phyloP scores from a whole-genome alignment of 495 filamentous ascomycete species.

The Aspergillus homomorphus region DNA sequence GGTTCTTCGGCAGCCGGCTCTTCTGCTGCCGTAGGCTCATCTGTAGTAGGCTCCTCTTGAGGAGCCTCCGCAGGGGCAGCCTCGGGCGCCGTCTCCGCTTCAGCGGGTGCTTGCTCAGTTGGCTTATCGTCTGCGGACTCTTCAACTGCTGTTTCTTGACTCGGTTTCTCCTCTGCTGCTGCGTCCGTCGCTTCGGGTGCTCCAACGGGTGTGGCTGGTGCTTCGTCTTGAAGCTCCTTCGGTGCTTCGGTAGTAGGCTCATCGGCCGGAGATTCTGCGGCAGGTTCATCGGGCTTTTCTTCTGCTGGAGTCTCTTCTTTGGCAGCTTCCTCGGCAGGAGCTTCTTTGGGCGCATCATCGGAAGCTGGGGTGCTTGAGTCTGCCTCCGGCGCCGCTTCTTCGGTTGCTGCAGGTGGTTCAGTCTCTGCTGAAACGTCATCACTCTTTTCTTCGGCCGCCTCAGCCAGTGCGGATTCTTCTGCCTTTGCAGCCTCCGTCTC shows the following conservation, averaged over 20 bases:
- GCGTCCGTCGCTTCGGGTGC: slow-evolving; percentile 12
- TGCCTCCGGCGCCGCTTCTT: slow-evolving; percentile 3
- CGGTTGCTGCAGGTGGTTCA: background rate
- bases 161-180: slow-evolving; percentile 14
- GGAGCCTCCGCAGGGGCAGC: background rate
- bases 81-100: background rate
- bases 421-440: background rate
- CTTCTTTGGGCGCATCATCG: slow-evolving; percentile 5
- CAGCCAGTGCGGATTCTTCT: background rate
- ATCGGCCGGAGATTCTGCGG: background rate
- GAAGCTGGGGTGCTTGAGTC: background rate
- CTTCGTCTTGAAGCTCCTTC: background rate
- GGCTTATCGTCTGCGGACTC: slow-evolving; percentile 2
- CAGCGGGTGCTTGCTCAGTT: background rate
- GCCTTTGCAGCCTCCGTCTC: slow-evolving; percentile 13
- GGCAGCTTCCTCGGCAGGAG: slow-evolving; percentile 1
- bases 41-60: slow-evolving; percentile 23
- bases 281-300: background rate
- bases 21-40: slow-evolving; percentile 19
- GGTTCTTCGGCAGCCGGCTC: slow-evolving; percentile 23
- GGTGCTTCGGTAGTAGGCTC: slow-evolving; percentile 1
- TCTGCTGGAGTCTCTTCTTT: background rate
- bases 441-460: background rate
- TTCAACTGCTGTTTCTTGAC: slow-evolving; percentile 7
- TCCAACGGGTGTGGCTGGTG: slow-evolving; percentile 7